Base-by-base conservation (phyloP, 768 basidiomycete species). In the Russula sp. region DNA sequence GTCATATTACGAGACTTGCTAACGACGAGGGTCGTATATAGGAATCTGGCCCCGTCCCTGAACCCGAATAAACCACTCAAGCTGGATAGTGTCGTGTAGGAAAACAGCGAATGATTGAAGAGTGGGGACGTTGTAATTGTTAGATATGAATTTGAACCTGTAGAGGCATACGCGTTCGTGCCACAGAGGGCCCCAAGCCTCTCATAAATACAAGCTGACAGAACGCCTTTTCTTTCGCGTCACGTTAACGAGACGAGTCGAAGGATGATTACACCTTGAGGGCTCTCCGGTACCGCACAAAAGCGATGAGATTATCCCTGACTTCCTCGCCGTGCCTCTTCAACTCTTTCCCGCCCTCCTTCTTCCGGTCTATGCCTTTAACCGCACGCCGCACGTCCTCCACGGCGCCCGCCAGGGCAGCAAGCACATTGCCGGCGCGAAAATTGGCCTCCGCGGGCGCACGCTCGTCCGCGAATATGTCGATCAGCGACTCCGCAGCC, bases 401-500 rank as follows among this genome's bases (percentile, higher is more conserved):
- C 10, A 88, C 77, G 56, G 83, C 81, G n/a, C 76, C 79, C 14
- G 74, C 75, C 6, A 94, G 79, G 55, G 75, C 76, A 18, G 78
- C 78, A 0, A 88, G 74, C 70, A 81, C 89, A 14, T 75, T 71
- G 0, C 83, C 83, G 60, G 85, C 76, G 48, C 84, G 80, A 77
- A 94, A 94, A 72, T 91, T 91, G 61, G 84, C 71, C 71, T 98
- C 94, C 70, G 90, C 94, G 0, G 87, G 80, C 58, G 84, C 73
- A 8, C 74, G 79, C 74, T 98, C 94, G 75, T 98, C 94, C 4
- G 94, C 91, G 73, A 89, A 98, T 56, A 96, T 91, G 71, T 97
- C 94, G 62, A 97, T 90, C 50, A 97, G 77, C 31, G 89, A 89
- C 14, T 94, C 92, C 10, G 82, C 78, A 1, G 84, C 84, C 69